Base-by-base conservation (phyloP, 805 yeast genomes). In the Pichia exigua region DNA sequence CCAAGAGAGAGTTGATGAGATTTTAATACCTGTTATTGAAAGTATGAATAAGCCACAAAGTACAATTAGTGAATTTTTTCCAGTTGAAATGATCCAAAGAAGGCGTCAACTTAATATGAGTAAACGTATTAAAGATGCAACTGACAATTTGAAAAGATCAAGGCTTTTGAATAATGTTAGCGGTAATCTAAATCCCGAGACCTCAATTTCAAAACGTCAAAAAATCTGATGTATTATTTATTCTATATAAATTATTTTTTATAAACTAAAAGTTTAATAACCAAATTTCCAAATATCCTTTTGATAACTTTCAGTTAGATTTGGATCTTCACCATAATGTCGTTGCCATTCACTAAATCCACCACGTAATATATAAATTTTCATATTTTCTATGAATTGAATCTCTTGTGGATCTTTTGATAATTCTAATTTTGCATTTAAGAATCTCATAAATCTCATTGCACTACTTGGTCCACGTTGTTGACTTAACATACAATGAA, bases 381-480 rank as follows among this genome's bases (percentile, higher is more conserved):
- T 55, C 4, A 64, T 44, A 2, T 53, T 40, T 32, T 75, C 69
- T 52, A 80, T 73, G 8, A 66, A 61, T 2, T 68, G 65, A 32
- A 64, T 60, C 26, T 61, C 62, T 21, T 54, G 50, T 12, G 51
- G 27, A 21, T 59, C 56, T 4, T 22, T 28, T 13, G 56, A 40
- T 22, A 61, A 67, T 2, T 59, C 59, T 17, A 67, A 48, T 3
- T 48, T 47, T 13, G 69, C 73, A 44, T 67, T 65, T 15, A 77
- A 68, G 56, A 73, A 72, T 51, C 83, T 66, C 56, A 74, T 61
- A 59, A 85, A 85, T 59, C 72, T 73, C 67, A 82, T 69, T 0
- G 97, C 90, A 4, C 96, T 78, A 4, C 87, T 73, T 0, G 98
- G 98, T 0, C 98, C 98, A 48, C 99, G 73, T 54, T 85, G 95